phyloP scores from a whole-genome alignment of 805 yeast genomes.

The Lipomyces japonicus region DNA sequence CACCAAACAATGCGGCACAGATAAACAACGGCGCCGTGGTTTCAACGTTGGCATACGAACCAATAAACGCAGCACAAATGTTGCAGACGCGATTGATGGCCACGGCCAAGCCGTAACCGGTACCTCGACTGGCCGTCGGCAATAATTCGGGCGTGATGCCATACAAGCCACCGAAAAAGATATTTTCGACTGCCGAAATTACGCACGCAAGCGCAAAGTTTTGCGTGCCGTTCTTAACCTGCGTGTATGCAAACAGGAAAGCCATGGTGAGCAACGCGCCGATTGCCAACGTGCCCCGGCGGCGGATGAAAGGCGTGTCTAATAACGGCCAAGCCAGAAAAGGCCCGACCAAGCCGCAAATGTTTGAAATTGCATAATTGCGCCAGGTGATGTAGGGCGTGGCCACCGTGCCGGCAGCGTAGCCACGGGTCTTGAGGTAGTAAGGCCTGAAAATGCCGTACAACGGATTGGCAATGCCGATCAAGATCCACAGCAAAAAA shows the following conservation, averaged over 20 bases:
- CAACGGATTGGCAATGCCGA: conserved; percentile 56
- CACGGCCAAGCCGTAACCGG: conserved; percentile 50
- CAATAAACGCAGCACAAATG: conserved; percentile 48
- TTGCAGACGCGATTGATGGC: conserved; percentile 46
- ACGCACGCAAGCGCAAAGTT: conserved; percentile 48
- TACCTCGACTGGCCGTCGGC: conserved; percentile 40
- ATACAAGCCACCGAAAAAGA: conserved; percentile 44
- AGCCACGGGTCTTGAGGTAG: conserved; percentile 51
- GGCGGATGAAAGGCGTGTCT: conserved; percentile 40
- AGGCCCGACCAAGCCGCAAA: conserved; percentile 52
- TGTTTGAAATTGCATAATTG: conserved; percentile 43
- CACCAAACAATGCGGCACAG: conserved; percentile 47
- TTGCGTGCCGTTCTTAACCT: conserved; percentile 53
- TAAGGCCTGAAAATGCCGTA: conserved; percentile 54
- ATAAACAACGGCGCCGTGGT: conserved; percentile 50
- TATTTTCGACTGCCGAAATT: conserved; percentile 28
- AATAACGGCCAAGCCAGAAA: conserved; percentile 41
- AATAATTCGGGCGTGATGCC: conserved; percentile 51
- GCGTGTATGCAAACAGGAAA: conserved; percentile 59
- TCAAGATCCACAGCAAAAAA: conserved; percentile 51
- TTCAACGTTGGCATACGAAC: conserved; percentile 45
- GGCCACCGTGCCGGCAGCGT: conserved; percentile 33
- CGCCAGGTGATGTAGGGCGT: conserved; percentile 31
- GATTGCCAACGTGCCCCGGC: conserved; percentile 54
- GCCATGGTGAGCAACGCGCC: conserved; percentile 56